These are phyloP conservation scores for Phytophthora pistaciae DNA, from an alignment of 352 stramenopile species.

Conservation along the genomic window DNA sequence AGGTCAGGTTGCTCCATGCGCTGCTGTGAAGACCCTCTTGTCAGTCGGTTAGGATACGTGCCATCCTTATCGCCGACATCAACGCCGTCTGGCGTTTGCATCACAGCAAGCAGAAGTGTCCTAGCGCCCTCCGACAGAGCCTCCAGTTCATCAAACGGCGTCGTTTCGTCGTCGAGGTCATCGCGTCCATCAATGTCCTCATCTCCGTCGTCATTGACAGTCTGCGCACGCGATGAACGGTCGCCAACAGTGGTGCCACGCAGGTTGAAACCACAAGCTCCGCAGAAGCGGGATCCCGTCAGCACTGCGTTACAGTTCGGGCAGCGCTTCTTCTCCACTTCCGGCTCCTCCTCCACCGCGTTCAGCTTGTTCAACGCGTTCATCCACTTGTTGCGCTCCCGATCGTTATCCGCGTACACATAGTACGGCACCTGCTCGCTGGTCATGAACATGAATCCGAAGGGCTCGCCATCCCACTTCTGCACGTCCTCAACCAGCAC, in stretches of 20 bases:
- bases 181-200: constrained; percentile 65
- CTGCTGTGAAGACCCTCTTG: constrained; percentile 40
- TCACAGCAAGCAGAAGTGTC: constrained; percentile 86
- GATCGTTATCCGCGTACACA: constrained; percentile 90
- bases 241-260: constrained; percentile 78
- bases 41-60: constrained; percentile 50
- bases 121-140: constrained; percentile 86
- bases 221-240: constrained; percentile 40
- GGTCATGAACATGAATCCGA: constrained; percentile 93
- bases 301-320: constrained; percentile 86
- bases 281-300: constrained; percentile 89
- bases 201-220: constrained; percentile 27
- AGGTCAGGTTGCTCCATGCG: constrained; percentile 26
- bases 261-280: constrained; percentile 89
- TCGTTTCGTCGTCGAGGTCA: constrained; percentile 85
- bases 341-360: constrained; percentile 69
- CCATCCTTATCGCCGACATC: constrained; percentile 74
- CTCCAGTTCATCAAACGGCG: constrained; percentile 87
- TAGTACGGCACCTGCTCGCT: constrained; percentile 92
- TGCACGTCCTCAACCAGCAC: constrained; percentile 88
- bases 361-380: constrained; percentile 85
- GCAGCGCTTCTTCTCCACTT: constrained; percentile 87
- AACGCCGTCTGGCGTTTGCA: constrained; percentile 88
- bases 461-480: constrained; percentile 86
- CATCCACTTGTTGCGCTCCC: constrained; percentile 91